Percentiles rank a stretch among this genome's conserved stretches.
These are phyloP conservation scores for Globomyces pollinis-pini DNA, from an alignment of 192 early-diverging fungal species.

Conservation along the genomic window DNA sequence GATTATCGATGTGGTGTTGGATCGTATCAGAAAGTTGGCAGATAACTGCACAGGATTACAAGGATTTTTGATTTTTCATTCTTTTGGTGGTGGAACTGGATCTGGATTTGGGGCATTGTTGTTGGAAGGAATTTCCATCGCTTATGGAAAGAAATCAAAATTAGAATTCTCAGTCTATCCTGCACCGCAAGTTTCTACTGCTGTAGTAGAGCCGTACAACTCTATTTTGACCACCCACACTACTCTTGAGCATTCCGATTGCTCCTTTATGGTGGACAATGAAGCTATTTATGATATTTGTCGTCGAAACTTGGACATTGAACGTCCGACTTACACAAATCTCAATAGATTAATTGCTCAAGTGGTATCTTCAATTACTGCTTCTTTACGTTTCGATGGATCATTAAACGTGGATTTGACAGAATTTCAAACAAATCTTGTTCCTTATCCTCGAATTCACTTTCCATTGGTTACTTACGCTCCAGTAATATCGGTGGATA, in stretches of 20 bases:
- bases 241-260: conserved; percentile 96
- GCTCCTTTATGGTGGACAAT: conserved; percentile 99
- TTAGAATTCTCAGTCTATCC: conserved; percentile 99
- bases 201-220: conserved; percentile 98
- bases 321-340: conserved; percentile 93
- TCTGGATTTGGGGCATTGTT: conserved; percentile 97
- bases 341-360: conserved; percentile 96
- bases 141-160: conserved; percentile 99
- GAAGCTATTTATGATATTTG: conserved; percentile 99
- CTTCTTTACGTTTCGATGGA: conserved; percentile 95
- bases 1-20: conserved; percentile 90
- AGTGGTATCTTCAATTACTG: conserved; percentile 98
- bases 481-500: conserved; percentile 82
- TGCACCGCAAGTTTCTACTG: conserved; percentile 91
- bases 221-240: conserved; percentile 99
- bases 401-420: conserved; percentile 97
- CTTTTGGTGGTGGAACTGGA: conserved; percentile 97
- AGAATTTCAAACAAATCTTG: conserved; percentile 99
- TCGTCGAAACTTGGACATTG: conserved; percentile 94
- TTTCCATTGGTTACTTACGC: conserved; percentile 98
- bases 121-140: conserved; percentile 94
- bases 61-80: conserved; percentile 99
- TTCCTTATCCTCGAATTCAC: conserved; percentile 97
- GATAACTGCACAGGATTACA: conserved; percentile 97
- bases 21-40: conserved; percentile 93